Evolutionary conservation across 2,329 filamentous ascomycete species (phyloP).

Genomic region (Trichoderma sp.): DNA sequence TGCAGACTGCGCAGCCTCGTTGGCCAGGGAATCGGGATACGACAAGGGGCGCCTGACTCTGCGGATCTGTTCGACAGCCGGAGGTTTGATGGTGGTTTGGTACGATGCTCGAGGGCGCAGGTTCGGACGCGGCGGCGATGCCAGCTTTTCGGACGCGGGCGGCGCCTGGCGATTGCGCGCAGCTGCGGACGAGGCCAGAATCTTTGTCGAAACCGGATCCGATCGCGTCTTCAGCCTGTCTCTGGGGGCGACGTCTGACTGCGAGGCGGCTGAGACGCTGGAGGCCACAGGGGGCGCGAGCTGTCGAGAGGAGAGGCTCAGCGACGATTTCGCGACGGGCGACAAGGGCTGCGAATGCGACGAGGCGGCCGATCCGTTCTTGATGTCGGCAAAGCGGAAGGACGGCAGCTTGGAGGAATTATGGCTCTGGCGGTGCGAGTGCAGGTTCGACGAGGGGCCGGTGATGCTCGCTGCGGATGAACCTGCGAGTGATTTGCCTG

Average conservation of each 20-base stretch:
- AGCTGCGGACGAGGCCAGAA: slow-evolving; percentile 5
- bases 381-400: slow-evolving; percentile 57
- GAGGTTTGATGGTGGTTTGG: slow-evolving; percentile 26
- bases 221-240: slow-evolving; percentile 8
- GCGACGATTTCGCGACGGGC: slow-evolving; percentile 31
- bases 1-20: slow-evolving; percentile 31
- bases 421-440: slow-evolving; percentile 57
- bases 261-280: slow-evolving; percentile 19
- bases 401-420: slow-evolving; percentile 60
- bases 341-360: slow-evolving; percentile 32
- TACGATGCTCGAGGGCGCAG: slow-evolving; percentile 30
- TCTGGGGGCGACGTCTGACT: slow-evolving; percentile 10
- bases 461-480: slow-evolving; percentile 29
- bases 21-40: slow-evolving; percentile 26
- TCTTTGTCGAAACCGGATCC: slow-evolving; percentile 2
- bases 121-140: slow-evolving; percentile 25
- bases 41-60: slow-evolving; percentile 30
- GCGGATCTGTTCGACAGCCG: slow-evolving; percentile 15
- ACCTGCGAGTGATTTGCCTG: slow-evolving; percentile 26
- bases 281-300: slow-evolving; percentile 27
- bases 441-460: slow-evolving; percentile 36
- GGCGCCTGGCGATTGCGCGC: slow-evolving; percentile 23
- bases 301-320: slow-evolving; percentile 21
- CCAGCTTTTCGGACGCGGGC: slow-evolving; percentile 5
- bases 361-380: slow-evolving; percentile 37